Conservation (phyloP, 1,139 yeast genomes). For the Entelexis sorbosivorans region DNA sequence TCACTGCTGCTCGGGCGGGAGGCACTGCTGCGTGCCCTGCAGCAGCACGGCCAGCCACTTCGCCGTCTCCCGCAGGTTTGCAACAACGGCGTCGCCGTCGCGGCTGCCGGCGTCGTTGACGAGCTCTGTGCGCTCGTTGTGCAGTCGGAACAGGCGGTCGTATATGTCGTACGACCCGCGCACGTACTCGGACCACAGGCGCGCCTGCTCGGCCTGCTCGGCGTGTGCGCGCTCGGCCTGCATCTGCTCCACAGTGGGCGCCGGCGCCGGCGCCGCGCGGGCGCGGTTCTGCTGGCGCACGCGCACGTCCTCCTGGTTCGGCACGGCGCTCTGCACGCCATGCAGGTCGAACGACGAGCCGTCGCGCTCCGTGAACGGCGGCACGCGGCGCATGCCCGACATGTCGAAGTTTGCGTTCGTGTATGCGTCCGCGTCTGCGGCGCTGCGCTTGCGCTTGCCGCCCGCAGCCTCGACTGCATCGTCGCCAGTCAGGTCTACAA, state of each 20-base stretch:
- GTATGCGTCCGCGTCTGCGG: neutral
- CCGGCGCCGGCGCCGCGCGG: neutral
- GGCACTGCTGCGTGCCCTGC: conserved; percentile 4
- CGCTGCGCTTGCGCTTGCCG: neutral
- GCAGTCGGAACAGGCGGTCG: conserved; percentile 3
- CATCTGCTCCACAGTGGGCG: neutral
- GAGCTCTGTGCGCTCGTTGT: conserved; percentile 2
- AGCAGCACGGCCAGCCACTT: conserved; percentile 1
- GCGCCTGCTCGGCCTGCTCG: neutral
- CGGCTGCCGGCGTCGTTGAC: neutral
- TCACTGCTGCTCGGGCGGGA: neutral
- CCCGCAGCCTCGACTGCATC: neutral
- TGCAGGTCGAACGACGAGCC: conserved; percentile 30
- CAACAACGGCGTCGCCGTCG: neutral
- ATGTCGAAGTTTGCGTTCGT: conserved; percentile 18
- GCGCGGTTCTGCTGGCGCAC: conserved; percentile 4
- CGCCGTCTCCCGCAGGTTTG: conserved; percentile 6
- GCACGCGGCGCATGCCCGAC: conserved; percentile 24
- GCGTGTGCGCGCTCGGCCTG: neutral
- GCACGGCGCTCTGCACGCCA: conserved; percentile 1
- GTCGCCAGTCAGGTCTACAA: conserved; percentile 2
- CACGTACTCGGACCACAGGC: conserved; percentile 1
- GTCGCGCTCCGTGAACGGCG: conserved; percentile 36
- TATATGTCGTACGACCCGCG: neutral
- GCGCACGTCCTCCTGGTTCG: neutral